Evolutionary conservation across 176 grass and related monocot species (phyloP).

Genomic region (Oryza australiensis): DNA sequence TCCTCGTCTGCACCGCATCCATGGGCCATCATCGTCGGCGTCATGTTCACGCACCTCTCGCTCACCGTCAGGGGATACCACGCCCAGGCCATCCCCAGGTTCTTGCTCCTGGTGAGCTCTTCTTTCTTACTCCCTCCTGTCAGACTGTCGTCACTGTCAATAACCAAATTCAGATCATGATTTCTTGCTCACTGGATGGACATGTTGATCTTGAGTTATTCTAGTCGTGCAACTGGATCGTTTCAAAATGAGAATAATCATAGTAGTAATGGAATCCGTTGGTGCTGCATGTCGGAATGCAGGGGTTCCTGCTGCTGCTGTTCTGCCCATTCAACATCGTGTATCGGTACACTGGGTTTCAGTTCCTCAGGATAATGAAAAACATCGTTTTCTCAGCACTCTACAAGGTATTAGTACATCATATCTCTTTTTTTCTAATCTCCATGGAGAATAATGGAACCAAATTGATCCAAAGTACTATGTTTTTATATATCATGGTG

Average conservation of each 20-base stretch:
- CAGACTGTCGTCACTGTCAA: not conserved
- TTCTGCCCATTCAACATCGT: slow-evolving; percentile 65
- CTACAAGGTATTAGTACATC: slow-evolving; percentile 52
- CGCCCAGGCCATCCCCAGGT: slow-evolving; percentile 63
- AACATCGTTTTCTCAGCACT: slow-evolving; percentile 74
- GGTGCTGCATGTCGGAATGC: not conserved
- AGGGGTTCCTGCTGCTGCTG: slow-evolving; percentile 65
- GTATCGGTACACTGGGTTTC: slow-evolving; percentile 58
- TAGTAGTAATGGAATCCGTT: slow-evolving; percentile 10
- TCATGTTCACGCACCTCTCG: slow-evolving; percentile 66
- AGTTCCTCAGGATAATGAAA: slow-evolving; percentile 59
- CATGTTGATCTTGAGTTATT: not conserved
- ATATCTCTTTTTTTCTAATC: not conserved
- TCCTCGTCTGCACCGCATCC: slow-evolving; percentile 58
- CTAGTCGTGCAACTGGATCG: not conserved
- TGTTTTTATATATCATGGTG: too few species aligned
- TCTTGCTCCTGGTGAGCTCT: slow-evolving; percentile 58
- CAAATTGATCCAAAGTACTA: not conserved
- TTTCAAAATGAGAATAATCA: slow-evolving; percentile 35
- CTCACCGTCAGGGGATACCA: slow-evolving; percentile 49
- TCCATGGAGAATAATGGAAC: not conserved
- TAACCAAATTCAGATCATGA: not conserved
- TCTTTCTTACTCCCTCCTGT: not conserved
- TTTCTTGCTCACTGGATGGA: not conserved
- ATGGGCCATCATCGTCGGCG: slow-evolving; percentile 59